Percentiles rank a stretch among this genome's conserved stretches.
These are phyloP conservation scores for Dysphania ambrosioides DNA, from an alignment of 148 eudicot species.

Conservation along the genomic window DNA sequence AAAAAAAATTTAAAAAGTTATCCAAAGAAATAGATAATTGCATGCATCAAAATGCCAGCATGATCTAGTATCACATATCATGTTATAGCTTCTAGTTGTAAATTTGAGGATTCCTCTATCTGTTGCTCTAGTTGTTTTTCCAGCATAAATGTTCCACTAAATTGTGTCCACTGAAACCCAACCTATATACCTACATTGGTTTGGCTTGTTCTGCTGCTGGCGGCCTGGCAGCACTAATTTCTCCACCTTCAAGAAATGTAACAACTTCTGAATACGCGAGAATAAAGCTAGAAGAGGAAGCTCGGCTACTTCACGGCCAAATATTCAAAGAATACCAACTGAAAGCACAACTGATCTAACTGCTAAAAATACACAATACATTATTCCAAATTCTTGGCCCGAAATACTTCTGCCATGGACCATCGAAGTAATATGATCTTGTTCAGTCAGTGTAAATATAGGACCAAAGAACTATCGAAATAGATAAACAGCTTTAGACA, in stretches of 20 bases:
- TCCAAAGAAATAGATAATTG: background rate
- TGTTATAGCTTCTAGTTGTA: background rate
- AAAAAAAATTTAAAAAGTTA: background rate
- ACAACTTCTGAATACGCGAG: conserved; percentile 64
- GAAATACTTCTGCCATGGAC: conserved; percentile 89
- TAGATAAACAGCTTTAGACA: conserved; percentile 64
- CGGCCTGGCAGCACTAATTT: conserved; percentile 77
- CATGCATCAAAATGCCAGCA: background rate
- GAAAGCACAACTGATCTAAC: conserved; percentile 80
- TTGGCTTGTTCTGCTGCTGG: conserved; percentile 86
- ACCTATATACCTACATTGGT: conserved; percentile 71
- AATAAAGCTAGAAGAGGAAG: conserved; percentile 74
- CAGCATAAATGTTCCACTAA: background rate
- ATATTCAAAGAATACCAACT: conserved; percentile 77
- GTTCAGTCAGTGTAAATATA: conserved; percentile 63
- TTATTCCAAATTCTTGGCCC: conserved; percentile 91
- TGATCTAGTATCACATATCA: background rate
- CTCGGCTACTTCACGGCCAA: conserved; percentile 80
- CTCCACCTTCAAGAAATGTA: conserved; percentile 59
- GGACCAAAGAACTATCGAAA: conserved; percentile 83
- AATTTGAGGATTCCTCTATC: background rate
- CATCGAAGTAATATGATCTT: conserved; percentile 91
- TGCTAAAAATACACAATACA: conserved; percentile 75
- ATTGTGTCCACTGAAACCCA: conserved; percentile 49
- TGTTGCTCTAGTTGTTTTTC: conserved; percentile 28